phyloP scores from a whole-genome alignment of 192 early-diverging fungal species.

The Backusella australiensis region DNA sequence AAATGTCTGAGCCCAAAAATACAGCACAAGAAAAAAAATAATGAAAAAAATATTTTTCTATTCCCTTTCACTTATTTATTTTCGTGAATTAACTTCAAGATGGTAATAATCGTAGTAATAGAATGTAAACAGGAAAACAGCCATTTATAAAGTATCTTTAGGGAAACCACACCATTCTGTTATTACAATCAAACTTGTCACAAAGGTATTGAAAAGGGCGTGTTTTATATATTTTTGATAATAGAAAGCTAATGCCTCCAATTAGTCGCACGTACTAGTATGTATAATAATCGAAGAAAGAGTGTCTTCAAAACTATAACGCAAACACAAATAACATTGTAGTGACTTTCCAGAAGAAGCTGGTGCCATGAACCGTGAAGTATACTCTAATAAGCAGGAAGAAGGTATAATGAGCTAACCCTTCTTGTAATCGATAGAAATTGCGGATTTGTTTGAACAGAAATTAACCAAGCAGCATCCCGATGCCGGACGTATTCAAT shows the following conservation, averaged over 20 bases:
- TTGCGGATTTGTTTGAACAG: constrained; percentile 24
- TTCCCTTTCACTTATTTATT: not conserved
- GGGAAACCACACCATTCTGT: constrained; percentile 23
- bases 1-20: too few relatives aligned
- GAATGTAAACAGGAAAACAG: too few relatives aligned
- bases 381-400: not conserved
- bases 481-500: constrained; percentile 19
- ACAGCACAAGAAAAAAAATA: not conserved
- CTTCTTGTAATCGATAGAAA: not conserved
- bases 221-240: not conserved
- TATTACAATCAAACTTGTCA: constrained; percentile 1
- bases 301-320: not conserved
- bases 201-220: constrained; percentile 9
- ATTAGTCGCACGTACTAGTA: constrained; percentile 25
- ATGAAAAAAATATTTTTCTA: not conserved
- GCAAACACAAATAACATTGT: not conserved
- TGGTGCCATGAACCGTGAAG: constrained; percentile 24
- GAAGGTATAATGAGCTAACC: not conserved
- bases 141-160: not conserved
- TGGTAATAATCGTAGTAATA: not conserved
- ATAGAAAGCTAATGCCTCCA: not conserved
- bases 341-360: constrained; percentile 23
- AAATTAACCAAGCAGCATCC: constrained; percentile 23
- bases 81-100: not conserved
- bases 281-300: not conserved